Base-by-base conservation (phyloP, 2,329 filamentous ascomycete genomes). In the Cladophialophora chaetospira region DNA sequence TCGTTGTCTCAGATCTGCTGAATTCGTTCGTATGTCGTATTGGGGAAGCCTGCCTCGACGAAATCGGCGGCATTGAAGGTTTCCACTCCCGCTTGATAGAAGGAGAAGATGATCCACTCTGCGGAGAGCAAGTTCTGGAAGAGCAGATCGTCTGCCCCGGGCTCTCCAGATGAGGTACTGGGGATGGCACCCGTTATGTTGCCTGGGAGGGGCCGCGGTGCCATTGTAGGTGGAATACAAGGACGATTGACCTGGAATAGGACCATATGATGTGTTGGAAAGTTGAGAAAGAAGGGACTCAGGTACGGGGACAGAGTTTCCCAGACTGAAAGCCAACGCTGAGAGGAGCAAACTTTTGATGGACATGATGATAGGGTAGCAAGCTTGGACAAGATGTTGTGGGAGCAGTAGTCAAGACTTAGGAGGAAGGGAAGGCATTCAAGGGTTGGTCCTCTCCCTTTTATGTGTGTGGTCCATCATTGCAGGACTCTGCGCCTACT, bases 1-100 rank as follows among this genome's bases (percentile, higher is more conserved):
- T 78, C 76, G 40, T 77, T 78, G 58, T 78, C 72, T 5, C 75
- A 70, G 50, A 78, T 78, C 57, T 77, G 70, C 55, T 62, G 58
- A 36, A 75, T 67, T 4, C 72, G 69, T 15, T 70, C 66, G 54
- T 74, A 75, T 26, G 76, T 78, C 3, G 62, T 73, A 44, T 75
- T 73, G 4, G 72, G 72, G 25, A 73, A 64, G 5, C 71, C 72
- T 9, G 70, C 46, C 1, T 63, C 55, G 0, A 66, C 70, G 59
- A 78, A 77, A 8, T 65, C 58, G 1, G 67, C 62, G 11, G 54
- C 43, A 36, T 72, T 75, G 68, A 77, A 78, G 1, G 57, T 55
- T 51, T 77, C 74, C 0, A 77, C 72, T 6, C 65, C 72, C 57
- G 71, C 67, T 55, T 77, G 70, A 64, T 79, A 78, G 64, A 79